Conservation (phyloP, 371 early-diverging fungal species). For the Mucor racemosus region DNA sequence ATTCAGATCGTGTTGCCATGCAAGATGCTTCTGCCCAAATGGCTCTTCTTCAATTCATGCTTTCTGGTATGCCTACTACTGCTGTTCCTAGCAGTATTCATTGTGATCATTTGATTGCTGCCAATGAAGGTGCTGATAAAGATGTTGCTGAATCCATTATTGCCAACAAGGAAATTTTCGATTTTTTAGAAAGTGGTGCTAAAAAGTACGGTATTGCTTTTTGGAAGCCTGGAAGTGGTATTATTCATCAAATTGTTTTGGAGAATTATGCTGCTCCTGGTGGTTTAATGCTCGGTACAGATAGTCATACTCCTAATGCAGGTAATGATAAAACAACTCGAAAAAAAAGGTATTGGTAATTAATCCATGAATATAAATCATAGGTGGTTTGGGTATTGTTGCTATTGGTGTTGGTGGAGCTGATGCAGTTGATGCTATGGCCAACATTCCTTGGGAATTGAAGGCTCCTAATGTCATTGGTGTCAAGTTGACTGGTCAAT, state of each 20-base stretch:
- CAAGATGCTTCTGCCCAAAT: constrained; percentile 87
- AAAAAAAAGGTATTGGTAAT: not conserved
- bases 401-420: constrained; percentile 97
- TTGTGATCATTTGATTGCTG: constrained; percentile 93
- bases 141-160: constrained; percentile 72
- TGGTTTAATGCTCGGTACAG: constrained; percentile 89
- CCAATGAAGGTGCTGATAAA: constrained; percentile 73
- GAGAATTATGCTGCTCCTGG: constrained; percentile 96
- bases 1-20: constrained; percentile 78
- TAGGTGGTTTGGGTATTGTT: constrained; percentile 90
- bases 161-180: constrained; percentile 85
- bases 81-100: constrained; percentile 91
- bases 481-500: constrained; percentile 86
- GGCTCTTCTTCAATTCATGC: constrained; percentile 94
- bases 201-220: constrained; percentile 88
- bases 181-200: constrained; percentile 80
- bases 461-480: constrained; percentile 94
- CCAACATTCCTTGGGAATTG: constrained; percentile 92
- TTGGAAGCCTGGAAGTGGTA: constrained; percentile 90
- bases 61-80: constrained; percentile 81
- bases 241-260: constrained; percentile 92
- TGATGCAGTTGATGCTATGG: constrained; percentile 96
- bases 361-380: constrained; percentile 10
- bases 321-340: constrained; percentile 28
- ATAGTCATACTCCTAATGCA: constrained; percentile 80